Conservation (phyloP, 2,329 filamentous ascomycete species). For the Calonectria pseudoreteaudii region DNA sequence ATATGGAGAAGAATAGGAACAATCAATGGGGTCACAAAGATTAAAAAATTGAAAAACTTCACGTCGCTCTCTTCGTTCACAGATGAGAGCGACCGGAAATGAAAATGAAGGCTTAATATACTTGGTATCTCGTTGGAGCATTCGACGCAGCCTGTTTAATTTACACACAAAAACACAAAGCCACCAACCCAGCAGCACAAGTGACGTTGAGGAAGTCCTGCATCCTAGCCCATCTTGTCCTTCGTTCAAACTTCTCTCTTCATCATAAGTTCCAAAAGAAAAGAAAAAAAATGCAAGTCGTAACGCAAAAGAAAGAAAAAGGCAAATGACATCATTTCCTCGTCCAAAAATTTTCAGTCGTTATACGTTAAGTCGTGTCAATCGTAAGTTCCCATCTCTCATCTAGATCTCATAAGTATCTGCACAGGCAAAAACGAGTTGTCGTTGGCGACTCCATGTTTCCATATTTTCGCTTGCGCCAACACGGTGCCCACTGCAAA, state of each 20-base stretch:
- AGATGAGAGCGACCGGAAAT: not conserved
- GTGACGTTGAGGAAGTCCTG: constrained; percentile 31
- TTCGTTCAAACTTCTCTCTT: constrained; percentile 13
- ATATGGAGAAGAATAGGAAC: constrained; percentile 14
- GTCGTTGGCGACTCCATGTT: not conserved
- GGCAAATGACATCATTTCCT: constrained; percentile 2
- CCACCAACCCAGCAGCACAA: constrained; percentile 12
- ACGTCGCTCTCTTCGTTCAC: not conserved
- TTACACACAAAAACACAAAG: constrained; percentile 36
- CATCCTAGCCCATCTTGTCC: constrained; percentile 29
- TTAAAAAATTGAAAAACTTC: not conserved
- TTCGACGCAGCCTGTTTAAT: constrained; percentile 32
- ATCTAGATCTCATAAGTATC: constrained; percentile 24
- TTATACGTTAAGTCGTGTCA: constrained; percentile 42
- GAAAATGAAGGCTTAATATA: constrained; percentile 15
- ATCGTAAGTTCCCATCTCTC: constrained; percentile 37
- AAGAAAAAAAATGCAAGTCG: constrained; percentile 27
- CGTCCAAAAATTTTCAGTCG: constrained; percentile 29
- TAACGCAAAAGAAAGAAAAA: constrained; percentile 26
- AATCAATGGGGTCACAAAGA: not conserved
- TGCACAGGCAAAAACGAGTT: not conserved
- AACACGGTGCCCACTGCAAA: not conserved
- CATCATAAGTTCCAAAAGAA: constrained; percentile 22
- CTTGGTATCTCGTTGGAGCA: constrained; percentile 22
- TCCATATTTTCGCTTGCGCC: not conserved